A percentile compares a stretch with the other conserved stretches of the same genome.
Evolutionary conservation across 305 asterid genomes (phyloP).

Genomic region (Stenogyne calaminthoides): DNA sequence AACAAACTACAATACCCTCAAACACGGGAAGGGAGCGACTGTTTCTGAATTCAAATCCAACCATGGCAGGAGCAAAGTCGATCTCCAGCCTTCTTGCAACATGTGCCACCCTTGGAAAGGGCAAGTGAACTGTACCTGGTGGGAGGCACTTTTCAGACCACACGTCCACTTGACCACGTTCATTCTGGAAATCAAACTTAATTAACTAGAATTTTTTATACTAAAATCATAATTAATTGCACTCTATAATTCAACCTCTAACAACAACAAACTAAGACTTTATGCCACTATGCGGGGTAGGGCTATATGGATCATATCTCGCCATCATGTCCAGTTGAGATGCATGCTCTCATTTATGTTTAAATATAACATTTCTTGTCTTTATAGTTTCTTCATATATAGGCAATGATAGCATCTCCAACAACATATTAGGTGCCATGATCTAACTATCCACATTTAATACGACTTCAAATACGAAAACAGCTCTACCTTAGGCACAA

Average conservation of each 20-base stretch:
- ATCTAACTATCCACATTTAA: slow-evolving; percentile 15
- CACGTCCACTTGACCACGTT: slow-evolving; percentile 94
- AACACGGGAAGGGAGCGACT: slow-evolving; percentile 69
- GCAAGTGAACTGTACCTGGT: slow-evolving; percentile 90
- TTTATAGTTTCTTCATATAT: neutral
- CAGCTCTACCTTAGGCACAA: slow-evolving; percentile 82
- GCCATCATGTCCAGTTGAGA: neutral
- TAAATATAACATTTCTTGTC: neutral
- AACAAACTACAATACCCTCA: slow-evolving; percentile 90
- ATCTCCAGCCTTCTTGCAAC: slow-evolving; percentile 77
- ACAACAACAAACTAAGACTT: neutral
- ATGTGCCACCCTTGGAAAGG: slow-evolving; percentile 63
- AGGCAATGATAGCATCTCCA: slow-evolving; percentile 19
- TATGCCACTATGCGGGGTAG: neutral
- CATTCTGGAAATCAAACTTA: slow-evolving; percentile 57
- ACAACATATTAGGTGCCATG: slow-evolving; percentile 5
- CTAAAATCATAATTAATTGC: neutral
- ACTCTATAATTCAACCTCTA: neutral
- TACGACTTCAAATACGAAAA: slow-evolving; percentile 8
- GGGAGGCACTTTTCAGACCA: slow-evolving; percentile 99
- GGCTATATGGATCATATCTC: neutral
- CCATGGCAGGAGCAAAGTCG: slow-evolving; percentile 93
- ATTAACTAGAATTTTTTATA: too few species aligned
- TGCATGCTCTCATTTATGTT: neutral
- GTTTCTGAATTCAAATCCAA: slow-evolving; percentile 89